Percentiles rank a stretch among this genome's conserved stretches.
phyloP scores from a whole-genome alignment of 2,329 filamentous ascomycete genomes.

The Aspergillus novofumigatus region DNA sequence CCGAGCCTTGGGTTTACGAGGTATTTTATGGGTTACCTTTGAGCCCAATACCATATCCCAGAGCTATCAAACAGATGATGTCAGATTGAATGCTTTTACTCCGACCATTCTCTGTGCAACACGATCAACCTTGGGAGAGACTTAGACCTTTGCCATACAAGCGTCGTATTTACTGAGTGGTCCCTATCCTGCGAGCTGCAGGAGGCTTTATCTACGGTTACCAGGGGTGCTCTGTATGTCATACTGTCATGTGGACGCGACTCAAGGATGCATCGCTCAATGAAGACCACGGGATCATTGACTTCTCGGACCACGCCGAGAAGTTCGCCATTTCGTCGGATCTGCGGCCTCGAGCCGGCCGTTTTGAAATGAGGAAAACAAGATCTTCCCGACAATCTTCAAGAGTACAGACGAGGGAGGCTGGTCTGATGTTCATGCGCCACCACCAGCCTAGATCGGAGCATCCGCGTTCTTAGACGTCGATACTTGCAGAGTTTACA shows the following conservation, averaged over 20 bases:
- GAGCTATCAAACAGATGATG: not conserved
- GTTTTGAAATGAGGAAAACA: not conserved
- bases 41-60: not conserved
- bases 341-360: not conserved
- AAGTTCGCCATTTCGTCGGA: not conserved
- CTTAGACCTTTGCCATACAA: not conserved
- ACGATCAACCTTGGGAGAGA: not conserved
- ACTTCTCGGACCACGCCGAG: not conserved
- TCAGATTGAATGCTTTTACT: not conserved
- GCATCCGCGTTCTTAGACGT: not conserved
- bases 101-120: not conserved
- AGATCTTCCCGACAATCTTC: not conserved
- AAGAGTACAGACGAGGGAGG: not conserved
- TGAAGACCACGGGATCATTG: not conserved
- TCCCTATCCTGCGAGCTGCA: not conserved
- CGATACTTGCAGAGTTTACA: not conserved
- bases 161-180: not conserved
- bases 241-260: not conserved
- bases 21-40: not conserved
- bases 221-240: not conserved
- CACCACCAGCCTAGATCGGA: not conserved
- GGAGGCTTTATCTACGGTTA: not conserved
- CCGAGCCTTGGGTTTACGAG: not conserved
- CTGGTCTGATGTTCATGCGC: too few relatives aligned
- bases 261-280: not conserved